A percentile compares a stretch with the other conserved stretches of the same genome.
Conservation (phyloP, 129 eudicot species). For the Sambucus nigra region DNA sequence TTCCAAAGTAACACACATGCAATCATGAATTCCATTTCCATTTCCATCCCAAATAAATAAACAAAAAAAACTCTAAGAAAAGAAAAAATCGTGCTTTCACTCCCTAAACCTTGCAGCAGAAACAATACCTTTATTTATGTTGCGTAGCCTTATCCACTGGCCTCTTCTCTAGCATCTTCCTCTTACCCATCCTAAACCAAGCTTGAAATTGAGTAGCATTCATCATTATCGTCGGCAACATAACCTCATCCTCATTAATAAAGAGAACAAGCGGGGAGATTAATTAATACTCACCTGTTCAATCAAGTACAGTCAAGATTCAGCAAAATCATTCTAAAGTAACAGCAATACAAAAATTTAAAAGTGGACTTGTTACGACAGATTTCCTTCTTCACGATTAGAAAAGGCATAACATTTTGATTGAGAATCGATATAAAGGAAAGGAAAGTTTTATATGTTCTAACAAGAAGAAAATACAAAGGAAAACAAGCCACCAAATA, state of each 20-base stretch:
- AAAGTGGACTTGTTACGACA: background rate
- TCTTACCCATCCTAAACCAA: conserved; percentile 34
- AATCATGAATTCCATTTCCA: background rate
- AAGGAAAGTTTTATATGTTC: background rate
- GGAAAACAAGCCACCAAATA: background rate
- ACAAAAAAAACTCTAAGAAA: background rate
- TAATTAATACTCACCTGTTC: too few relatives aligned
- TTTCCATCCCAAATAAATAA: too few relatives aligned
- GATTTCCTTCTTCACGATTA: too few relatives aligned
- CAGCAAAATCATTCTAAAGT: background rate
- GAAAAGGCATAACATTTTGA: background rate
- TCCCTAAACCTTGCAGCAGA: conserved; percentile 83
- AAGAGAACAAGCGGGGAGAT: too few relatives aligned
- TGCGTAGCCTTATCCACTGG: conserved; percentile 73
- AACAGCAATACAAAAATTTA: background rate
- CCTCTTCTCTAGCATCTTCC: conserved; percentile 55
- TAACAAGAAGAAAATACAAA: conserved; percentile 1
- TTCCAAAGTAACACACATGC: background rate
- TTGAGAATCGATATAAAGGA: background rate
- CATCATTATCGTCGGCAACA: conserved; percentile 26
- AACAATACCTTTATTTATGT: conserved; percentile 72
- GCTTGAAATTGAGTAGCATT: conserved; percentile 18
- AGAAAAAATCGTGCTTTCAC: conserved; percentile 51
- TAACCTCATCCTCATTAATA: conserved; percentile 54
- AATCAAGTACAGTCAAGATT: background rate